A percentile compares a stretch with the other conserved stretches of the same genome.
Conservation (phyloP, 768 basidiomycete species). For the Lactarius hengduanensis region DNA sequence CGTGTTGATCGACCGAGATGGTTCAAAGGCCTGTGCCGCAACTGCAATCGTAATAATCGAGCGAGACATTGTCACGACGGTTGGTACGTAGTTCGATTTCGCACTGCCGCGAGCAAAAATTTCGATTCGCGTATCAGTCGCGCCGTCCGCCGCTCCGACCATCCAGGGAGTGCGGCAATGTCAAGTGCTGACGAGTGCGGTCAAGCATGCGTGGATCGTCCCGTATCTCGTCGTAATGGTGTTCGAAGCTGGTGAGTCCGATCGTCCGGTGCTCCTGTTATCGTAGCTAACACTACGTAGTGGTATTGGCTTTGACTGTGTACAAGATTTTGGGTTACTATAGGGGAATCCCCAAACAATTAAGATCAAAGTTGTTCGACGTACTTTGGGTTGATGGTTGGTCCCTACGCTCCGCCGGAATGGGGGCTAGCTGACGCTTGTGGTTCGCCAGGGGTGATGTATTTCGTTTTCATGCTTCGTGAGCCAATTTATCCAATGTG, state of each 20-base stretch:
- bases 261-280: neutral
- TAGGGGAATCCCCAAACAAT: neutral
- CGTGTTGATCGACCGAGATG: neutral
- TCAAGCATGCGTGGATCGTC: constrained; percentile 5
- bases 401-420: neutral
- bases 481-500: neutral
- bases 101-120: neutral
- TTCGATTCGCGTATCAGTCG: neutral
- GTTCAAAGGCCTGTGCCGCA: constrained; percentile 7
- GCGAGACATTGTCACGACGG: neutral
- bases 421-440: neutral
- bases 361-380: constrained; percentile 14
- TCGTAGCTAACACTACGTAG: constrained; percentile 1
- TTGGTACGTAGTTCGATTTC: constrained; percentile 1
- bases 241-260: constrained; percentile 21
- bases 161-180: constrained; percentile 5
- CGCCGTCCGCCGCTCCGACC: neutral
- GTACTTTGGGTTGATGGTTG: constrained; percentile 26
- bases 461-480: constrained; percentile 28
- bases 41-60: constrained; percentile 1
- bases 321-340: constrained; percentile 12
- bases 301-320: constrained; percentile 18
- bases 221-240: constrained; percentile 12
- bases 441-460: constrained; percentile 19
- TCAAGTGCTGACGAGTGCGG: neutral